phyloP scores from a whole-genome alignment of 108 stramenopile species.

The Poteriospumella lacustris region DNA sequence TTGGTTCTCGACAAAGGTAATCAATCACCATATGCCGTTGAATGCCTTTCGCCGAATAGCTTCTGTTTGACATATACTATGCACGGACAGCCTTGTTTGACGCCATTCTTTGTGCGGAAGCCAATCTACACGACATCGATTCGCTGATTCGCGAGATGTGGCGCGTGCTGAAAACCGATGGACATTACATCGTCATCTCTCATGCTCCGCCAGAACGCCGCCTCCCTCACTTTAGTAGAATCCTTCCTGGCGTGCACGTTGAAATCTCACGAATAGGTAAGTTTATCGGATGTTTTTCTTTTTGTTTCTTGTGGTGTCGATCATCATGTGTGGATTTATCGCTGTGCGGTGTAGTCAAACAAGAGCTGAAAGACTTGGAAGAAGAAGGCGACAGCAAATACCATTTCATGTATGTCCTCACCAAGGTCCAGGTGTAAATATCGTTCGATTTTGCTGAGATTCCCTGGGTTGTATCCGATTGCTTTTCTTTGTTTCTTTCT shows the following conservation, averaged over 20 bases:
- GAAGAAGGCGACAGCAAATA: not conserved
- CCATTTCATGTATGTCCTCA: slow-evolving; percentile 12
- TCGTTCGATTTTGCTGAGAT: too few relatives aligned
- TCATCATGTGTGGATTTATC: not conserved
- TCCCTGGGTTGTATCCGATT: too few relatives aligned
- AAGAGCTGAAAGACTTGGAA: not conserved
- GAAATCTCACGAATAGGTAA: slow-evolving; percentile 17
- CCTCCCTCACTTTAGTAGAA: not conserved
- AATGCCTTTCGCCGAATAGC: not conserved
- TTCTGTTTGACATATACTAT: not conserved
- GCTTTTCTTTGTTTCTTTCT: too few relatives aligned
- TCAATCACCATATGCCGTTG: not conserved
- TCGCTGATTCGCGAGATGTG: not conserved
- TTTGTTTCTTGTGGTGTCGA: too few relatives aligned
- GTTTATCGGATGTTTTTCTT: too few relatives aligned
- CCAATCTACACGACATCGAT: not conserved
- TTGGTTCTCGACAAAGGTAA: slow-evolving; percentile 25
- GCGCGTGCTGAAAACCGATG: not conserved
- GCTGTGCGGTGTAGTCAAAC: not conserved
- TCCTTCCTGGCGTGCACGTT: not conserved
- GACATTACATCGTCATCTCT: slow-evolving; percentile 4
- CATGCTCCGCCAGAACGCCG: slow-evolving; percentile 7
- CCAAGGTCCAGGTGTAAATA: not conserved
- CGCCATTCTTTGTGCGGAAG: slow-evolving; percentile 10
- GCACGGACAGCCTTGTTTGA: not conserved